Percentiles rank a stretch among this genome's conserved stretches.
Conservation (phyloP, 257 asterid species). For the Orobanche coerulescens region DNA sequence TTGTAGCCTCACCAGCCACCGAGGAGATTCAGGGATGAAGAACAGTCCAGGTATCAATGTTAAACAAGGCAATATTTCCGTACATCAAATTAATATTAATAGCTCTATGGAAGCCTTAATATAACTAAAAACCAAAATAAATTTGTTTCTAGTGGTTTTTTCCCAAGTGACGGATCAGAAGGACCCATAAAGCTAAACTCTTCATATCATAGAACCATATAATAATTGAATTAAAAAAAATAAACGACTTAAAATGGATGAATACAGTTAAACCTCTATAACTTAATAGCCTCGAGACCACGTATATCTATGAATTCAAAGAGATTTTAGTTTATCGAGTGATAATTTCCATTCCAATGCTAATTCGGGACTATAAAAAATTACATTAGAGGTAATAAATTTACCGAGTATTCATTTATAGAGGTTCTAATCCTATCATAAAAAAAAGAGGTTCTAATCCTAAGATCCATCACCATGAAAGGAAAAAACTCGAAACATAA, state of each 20-base stretch:
- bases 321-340: no score
- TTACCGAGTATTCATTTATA: no score
- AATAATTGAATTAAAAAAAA: not conserved
- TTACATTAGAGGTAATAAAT: no score
- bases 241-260: no score
- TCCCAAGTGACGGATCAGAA: no score
- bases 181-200: not conserved
- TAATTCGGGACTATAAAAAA: no score
- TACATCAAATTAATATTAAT: constrained; percentile 7
- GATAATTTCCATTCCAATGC: no score
- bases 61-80: constrained; percentile 49
- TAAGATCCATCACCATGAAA: not conserved
- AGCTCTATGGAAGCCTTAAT: not conserved
- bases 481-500: not conserved
- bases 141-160: no score
- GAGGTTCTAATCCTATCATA: no score
- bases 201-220: not conserved
- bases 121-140: not conserved
- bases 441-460: not conserved
- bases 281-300: no score
- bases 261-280: no score
- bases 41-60: constrained; percentile 51
- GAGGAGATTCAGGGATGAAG: constrained; percentile 77
- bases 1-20: constrained; percentile 88
- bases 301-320: no score